Evolutionary conservation across 2,329 filamentous ascomycete species (phyloP).

Genomic region (Aspergillus tubingensis): DNA sequence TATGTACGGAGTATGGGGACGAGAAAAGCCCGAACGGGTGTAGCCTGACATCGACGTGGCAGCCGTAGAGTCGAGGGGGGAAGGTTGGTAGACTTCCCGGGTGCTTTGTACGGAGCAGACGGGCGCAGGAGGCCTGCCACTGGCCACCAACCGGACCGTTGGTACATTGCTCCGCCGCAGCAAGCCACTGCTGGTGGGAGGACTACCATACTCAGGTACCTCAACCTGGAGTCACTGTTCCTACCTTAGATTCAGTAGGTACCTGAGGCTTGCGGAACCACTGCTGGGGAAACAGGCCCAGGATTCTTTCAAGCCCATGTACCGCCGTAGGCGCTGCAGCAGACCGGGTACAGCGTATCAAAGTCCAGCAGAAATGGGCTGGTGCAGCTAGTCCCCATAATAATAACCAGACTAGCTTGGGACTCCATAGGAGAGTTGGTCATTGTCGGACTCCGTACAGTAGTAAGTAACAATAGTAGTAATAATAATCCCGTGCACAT

Average conservation of each 20-base stretch:
- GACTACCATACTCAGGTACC: background rate
- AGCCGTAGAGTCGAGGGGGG: conserved; percentile 23
- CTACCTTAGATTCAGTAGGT: background rate
- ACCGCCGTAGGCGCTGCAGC: conserved; percentile 19
- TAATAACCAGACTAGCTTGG: background rate
- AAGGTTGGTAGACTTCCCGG: conserved; percentile 14
- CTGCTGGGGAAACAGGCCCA: background rate
- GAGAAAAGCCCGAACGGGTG: conserved; percentile 19
- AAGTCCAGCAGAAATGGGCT: background rate
- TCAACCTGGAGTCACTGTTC: background rate
- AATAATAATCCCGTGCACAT: conserved; percentile 5
- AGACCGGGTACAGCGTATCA: conserved; percentile 9
- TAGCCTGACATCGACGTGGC: conserved; percentile 26
- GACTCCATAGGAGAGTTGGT: too few species aligned
- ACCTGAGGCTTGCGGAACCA: background rate
- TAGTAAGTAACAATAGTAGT: background rate
- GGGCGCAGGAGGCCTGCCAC: conserved; percentile 13
- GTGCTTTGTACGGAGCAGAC: conserved; percentile 13
- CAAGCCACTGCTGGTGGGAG: background rate
- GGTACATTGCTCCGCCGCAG: background rate
- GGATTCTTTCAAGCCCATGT: background rate
- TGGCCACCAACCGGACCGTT: conserved; percentile 3
- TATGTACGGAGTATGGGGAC: background rate
- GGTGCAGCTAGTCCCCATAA: background rate
- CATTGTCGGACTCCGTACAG: too few species aligned